These are phyloP conservation scores for Fusarium brevicatenulatum DNA, from an alignment of 2,329 filamentous ascomycete genomes.

Conservation along the genomic window DNA sequence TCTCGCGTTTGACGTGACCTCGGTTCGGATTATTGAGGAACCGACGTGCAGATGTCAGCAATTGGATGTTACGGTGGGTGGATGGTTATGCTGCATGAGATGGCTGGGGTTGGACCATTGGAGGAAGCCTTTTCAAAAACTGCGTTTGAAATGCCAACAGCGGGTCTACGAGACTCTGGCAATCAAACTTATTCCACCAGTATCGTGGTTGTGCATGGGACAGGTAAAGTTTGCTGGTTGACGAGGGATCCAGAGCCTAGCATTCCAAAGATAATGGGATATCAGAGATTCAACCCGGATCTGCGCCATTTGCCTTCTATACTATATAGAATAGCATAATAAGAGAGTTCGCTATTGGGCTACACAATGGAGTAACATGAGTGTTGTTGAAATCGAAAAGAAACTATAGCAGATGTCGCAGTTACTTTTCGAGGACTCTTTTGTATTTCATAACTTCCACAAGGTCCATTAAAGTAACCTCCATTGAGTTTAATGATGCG, in stretches of 20 bases:
- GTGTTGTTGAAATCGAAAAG: background rate
- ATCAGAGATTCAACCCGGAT: too few relatives aligned
- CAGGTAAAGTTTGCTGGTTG: too few relatives aligned
- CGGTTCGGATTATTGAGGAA: slow-evolving; percentile 17
- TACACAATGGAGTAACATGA: fast-evolving
- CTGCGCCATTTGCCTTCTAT: fast-evolving
- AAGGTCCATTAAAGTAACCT: fast-evolving
- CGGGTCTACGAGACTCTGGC: fast-evolving
- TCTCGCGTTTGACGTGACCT: background rate
- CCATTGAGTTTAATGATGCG: background rate
- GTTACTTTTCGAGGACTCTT: too few relatives aligned
- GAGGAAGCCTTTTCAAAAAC: fast-evolving
- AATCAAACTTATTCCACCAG: background rate
- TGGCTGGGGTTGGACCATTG: background rate
- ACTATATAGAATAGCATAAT: too few relatives aligned
- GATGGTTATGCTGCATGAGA: background rate
- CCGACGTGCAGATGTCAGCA: slow-evolving; percentile 7
- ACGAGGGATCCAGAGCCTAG: fast-evolving
- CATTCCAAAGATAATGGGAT: background rate
- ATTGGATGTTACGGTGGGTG: background rate
- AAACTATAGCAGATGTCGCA: too few relatives aligned
- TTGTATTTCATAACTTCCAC: too few relatives aligned
- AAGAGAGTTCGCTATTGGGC: fast-evolving
- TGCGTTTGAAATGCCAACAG: fast-evolving
- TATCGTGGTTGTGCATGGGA: background rate